These are phyloP conservation scores for Phytopythium aichiense DNA, from an alignment of 352 stramenopile species.

Conservation along the genomic window DNA sequence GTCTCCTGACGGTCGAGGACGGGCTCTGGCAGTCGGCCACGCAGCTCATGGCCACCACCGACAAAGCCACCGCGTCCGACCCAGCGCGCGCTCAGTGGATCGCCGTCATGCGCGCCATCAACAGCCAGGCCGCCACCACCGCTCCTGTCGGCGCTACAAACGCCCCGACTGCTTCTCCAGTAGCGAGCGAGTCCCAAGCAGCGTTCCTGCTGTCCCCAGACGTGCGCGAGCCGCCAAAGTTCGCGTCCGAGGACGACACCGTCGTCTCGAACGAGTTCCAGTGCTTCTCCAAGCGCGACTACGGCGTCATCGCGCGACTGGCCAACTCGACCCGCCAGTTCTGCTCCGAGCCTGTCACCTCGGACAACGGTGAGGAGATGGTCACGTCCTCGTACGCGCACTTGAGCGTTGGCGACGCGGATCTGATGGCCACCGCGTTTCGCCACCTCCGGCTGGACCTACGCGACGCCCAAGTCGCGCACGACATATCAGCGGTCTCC, in stretches of 20 bases:
- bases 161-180: background rate
- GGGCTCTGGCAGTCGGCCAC: background rate
- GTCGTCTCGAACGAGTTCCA: background rate
- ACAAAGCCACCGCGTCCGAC: background rate
- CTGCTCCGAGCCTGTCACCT: slow-evolving; percentile 6
- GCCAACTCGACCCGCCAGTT: slow-evolving; percentile 15
- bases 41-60: background rate
- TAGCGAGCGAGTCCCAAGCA: background rate
- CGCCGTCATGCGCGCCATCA: background rate
- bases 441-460: slow-evolving; percentile 22
- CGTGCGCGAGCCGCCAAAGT: background rate
- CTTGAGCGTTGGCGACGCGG: slow-evolving; percentile 13
- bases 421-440: slow-evolving; percentile 16
- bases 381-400: slow-evolving; percentile 14
- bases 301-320: slow-evolving; percentile 19
- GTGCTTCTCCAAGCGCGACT: slow-evolving; percentile 17
- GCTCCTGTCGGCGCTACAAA: background rate
- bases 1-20: background rate
- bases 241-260: background rate
- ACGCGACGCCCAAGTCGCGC: slow-evolving; percentile 11
- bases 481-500: slow-evolving; percentile 20
- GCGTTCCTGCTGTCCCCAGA: background rate
- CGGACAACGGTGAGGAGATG: background rate
- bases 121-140: background rate
- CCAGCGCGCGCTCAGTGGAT: background rate